Evolutionary conservation across 2,329 filamentous ascomycete genomes (phyloP), one percentile per base, ranked within the genome.

Genomic region (Sclerotinia minor): DNA sequence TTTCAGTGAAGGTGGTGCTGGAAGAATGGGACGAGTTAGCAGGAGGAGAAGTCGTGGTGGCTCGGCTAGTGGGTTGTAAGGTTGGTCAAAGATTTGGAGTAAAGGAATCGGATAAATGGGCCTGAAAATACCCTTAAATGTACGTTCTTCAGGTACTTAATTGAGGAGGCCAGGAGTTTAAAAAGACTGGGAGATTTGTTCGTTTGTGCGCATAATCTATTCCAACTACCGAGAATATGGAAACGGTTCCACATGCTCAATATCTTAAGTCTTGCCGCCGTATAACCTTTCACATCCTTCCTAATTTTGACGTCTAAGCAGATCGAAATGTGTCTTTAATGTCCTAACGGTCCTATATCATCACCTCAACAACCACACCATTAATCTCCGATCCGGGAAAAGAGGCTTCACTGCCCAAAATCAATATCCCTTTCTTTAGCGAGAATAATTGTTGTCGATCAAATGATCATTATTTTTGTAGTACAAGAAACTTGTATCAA

Each of bases 1-100:
- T 69, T 83, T 79, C 69, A 81, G 80, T 69, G 80, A 82, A 52
- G 78, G 76, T 47, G 77, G 78, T 21, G 70, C 70, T 32, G 69
- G 71, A 53, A 67, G 55, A 47, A 67, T 67, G n/a, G 65, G 35
- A 3, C 50, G 57, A 9, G 21, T 75, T 15, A 68, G 64, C n/a
- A 75, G 75, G 68, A 74, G 75, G 69, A 75, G 69, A 63, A 63
- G 57, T 55, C 50, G 65, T 54, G 65, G 65, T 26, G 65, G 57
- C n/a, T 29, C 47, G 29, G 32, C n/a, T n/a, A 63, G 50, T 13
- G 59, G 59, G 15, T 6, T 41, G 59, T 63, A 13, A 63, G n/a
- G 38, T 21, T 19, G 45, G 15, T 50, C n/a, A 26, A 38, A 35
- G 21, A n/a, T 29, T 19, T 5, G n/a, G 45, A 35, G 32, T 26